Evolutionary conservation across 192 early-diverging fungal species (phyloP).

Genomic region (Umbelopsis sp.): DNA sequence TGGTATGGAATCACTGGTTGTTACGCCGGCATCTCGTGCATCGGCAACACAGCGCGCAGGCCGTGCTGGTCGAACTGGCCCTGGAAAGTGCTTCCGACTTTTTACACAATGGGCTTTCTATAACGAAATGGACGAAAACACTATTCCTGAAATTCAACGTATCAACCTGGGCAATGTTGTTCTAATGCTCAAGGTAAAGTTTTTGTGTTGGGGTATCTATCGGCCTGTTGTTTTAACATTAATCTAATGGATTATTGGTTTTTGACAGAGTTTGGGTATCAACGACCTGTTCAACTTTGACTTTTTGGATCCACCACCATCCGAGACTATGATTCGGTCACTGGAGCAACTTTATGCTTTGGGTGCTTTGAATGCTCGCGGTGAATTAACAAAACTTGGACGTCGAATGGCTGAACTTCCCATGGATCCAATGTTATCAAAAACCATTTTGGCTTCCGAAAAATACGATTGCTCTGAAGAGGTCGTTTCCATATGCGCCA

Average conservation of each 20-base stretch:
- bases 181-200: conserved; percentile 75
- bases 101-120: conserved; percentile 91
- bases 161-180: conserved; percentile 93
- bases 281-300: conserved; percentile 97
- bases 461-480: conserved; percentile 95
- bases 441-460: conserved; percentile 88
- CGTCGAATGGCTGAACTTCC: conserved; percentile 99
- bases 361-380: conserved; percentile 89
- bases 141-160: conserved; percentile 95
- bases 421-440: conserved; percentile 93
- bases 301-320: conserved; percentile 97
- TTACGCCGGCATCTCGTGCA: conserved; percentile 93
- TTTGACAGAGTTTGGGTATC: conserved; percentile 85
- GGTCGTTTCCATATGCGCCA: conserved; percentile 87
- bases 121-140: conserved; percentile 94
- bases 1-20: conserved; percentile 97
- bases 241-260: neutral
- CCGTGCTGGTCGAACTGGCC: conserved; percentile 93
- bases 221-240: too few relatives aligned
- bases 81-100: conserved; percentile 96
- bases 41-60: conserved; percentile 94
- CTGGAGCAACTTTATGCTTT: conserved; percentile 91
- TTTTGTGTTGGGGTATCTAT: too few relatives aligned
- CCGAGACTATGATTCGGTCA: conserved; percentile 89
- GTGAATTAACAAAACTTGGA: conserved; percentile 94